Conservation (phyloP, 2,329 filamentous ascomycete species). For the Ascochyta fabae region DNA sequence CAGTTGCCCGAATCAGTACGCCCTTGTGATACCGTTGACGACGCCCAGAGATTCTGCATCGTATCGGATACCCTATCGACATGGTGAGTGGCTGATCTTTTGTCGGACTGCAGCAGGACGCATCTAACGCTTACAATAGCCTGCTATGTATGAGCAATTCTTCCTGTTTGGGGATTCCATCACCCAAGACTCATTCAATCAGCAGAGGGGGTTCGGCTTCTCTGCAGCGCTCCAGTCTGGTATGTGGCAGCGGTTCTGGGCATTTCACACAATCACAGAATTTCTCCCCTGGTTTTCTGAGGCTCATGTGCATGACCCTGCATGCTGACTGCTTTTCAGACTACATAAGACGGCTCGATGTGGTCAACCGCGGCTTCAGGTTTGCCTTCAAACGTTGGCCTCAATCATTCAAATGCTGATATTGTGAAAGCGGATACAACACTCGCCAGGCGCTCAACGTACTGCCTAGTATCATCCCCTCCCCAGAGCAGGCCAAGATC, state of each 20-base stretch:
- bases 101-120: background rate
- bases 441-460: slow-evolving; percentile 74
- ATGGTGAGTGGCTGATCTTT: slow-evolving; percentile 18
- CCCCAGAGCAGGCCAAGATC: slow-evolving; percentile 66
- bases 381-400: slow-evolving; percentile 32
- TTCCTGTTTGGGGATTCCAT: slow-evolving; percentile 92
- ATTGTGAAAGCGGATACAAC: slow-evolving; percentile 72
- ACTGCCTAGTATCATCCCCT: slow-evolving; percentile 73
- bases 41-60: slow-evolving; percentile 10
- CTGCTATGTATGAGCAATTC: slow-evolving; percentile 51
- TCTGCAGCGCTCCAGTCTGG: slow-evolving; percentile 73
- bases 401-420: slow-evolving; percentile 11
- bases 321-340: slow-evolving; percentile 55
- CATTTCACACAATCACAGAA: background rate
- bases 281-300: slow-evolving; percentile 1
- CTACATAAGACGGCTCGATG: slow-evolving; percentile 78
- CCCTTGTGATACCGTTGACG: slow-evolving; percentile 20
- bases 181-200: slow-evolving; percentile 70
- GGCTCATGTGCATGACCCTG: slow-evolving; percentile 7
- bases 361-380: slow-evolving; percentile 85
- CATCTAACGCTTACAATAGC: slow-evolving; percentile 21
- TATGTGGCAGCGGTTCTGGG: slow-evolving; percentile 50
- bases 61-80: slow-evolving; percentile 2
- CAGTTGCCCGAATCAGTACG: slow-evolving; percentile 6
- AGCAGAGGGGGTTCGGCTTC: slow-evolving; percentile 74